phyloP scores from a whole-genome alignment of 345 rosid species.

The Combretum micranthum region DNA sequence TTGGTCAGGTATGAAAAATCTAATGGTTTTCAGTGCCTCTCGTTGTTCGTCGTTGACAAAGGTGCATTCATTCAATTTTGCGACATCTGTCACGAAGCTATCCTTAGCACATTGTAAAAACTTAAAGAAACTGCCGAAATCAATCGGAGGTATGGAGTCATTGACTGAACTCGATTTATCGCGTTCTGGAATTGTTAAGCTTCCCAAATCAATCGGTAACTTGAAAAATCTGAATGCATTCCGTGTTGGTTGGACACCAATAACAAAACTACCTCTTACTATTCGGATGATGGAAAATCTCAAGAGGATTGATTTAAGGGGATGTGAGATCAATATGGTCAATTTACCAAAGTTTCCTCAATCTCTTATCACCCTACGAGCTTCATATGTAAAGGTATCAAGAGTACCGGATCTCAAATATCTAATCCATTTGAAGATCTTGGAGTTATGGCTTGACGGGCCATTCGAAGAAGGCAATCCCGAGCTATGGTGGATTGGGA shows the following conservation, averaged over 20 bases:
- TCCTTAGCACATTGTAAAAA: background rate
- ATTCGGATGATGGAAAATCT: background rate
- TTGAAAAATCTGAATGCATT: background rate
- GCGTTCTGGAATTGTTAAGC: background rate
- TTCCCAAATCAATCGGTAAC: background rate
- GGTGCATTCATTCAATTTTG: background rate
- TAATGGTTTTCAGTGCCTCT: conserved; percentile 1
- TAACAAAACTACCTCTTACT: background rate
- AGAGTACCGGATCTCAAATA: too few species aligned
- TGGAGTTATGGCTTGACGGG: too few species aligned
- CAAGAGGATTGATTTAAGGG: background rate
- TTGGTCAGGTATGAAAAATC: background rate
- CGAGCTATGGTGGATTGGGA: too few species aligned
- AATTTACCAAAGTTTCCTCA: background rate
- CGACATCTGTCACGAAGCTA: background rate
- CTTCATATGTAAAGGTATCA: too few species aligned
- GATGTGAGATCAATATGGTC: background rate
- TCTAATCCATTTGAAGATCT: too few species aligned
- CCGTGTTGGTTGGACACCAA: background rate
- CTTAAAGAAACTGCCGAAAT: background rate
- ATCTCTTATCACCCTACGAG: background rate
- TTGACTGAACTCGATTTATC: background rate
- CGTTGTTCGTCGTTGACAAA: background rate
- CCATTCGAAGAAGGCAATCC: too few species aligned
- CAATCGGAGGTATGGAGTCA: background rate